These are phyloP conservation scores for Stenocarpella maydis DNA, from an alignment of 2,329 filamentous ascomycete genomes.

Conservation along the genomic window DNA sequence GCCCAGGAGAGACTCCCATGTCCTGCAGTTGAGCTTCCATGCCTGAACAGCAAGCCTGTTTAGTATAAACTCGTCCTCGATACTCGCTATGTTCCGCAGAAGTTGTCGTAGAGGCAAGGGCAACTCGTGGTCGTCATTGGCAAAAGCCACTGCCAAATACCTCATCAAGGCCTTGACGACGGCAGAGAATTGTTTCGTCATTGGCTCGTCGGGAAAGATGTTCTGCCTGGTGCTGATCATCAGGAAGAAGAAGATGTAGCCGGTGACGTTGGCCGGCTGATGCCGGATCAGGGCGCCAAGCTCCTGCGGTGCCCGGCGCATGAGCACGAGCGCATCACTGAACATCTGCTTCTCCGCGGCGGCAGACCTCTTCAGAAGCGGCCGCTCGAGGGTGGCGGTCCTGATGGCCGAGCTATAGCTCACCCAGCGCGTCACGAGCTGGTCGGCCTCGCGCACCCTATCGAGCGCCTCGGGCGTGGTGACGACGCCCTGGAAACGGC, in stretches of 20 bases:
- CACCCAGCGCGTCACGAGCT: slow-evolving; percentile 17
- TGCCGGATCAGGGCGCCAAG: slow-evolving; percentile 19
- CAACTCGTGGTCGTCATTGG: not conserved
- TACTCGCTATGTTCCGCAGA: slow-evolving; percentile 16
- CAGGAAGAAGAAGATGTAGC: slow-evolving; percentile 29
- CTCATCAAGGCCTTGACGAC: slow-evolving; percentile 28
- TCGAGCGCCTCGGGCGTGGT: slow-evolving; percentile 16
- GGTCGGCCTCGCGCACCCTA: slow-evolving; percentile 6
- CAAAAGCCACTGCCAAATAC: slow-evolving; percentile 12
- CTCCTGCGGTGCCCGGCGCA: slow-evolving; percentile 20
- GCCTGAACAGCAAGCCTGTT: slow-evolving; percentile 24
- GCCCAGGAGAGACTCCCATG: slow-evolving; percentile 24
- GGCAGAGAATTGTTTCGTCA: slow-evolving; percentile 28
- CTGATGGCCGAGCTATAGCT: slow-evolving; percentile 23
- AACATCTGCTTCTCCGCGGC: slow-evolving; percentile 23
- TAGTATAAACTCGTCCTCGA: slow-evolving; percentile 30
- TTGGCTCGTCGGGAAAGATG: slow-evolving; percentile 1
- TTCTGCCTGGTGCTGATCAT: slow-evolving; percentile 23
- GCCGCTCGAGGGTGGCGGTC: slow-evolving; percentile 10
- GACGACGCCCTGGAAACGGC: slow-evolving; percentile 13
- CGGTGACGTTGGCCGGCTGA: slow-evolving; percentile 23
- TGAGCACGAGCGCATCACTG: slow-evolving; percentile 22
- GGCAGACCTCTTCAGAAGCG: slow-evolving; percentile 16
- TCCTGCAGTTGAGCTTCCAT: slow-evolving; percentile 30
- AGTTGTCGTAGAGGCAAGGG: slow-evolving; percentile 22